Base-by-base conservation (phyloP, 1,284 basidiomycete genomes). In the Puccinia horiana region DNA sequence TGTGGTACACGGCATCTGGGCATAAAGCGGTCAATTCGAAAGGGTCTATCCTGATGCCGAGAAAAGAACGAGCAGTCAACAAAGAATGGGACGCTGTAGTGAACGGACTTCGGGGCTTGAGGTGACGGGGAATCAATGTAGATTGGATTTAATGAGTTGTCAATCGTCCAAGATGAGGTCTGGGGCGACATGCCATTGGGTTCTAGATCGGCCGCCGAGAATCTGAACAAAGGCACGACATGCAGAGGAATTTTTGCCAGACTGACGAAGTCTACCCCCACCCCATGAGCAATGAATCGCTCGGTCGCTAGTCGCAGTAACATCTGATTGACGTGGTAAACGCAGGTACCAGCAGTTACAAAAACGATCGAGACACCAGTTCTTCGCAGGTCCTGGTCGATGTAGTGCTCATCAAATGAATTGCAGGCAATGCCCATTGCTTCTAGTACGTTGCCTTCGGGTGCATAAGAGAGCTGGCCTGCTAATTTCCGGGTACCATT, bases 401-500 rank as follows among this genome's bases (percentile, higher is more conserved):
- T 92, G 86, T 96, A 98, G 87, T 98, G 95, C 35, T 93, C 93
- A 88, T 99, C 96, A 35, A 93, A 93, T 0, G 96, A 94, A 85
- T 96, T 97, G 26, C 98, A 90, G 0, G 92, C 93, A 76, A 99
- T 90, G 85, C 98, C 98, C 84, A 98, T 90, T 0, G 95, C 94
- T 87, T 99, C 96, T 11, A 99, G 90, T 40, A 99, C 89, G 63
- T 96, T 96, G 1, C 96, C 96, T 85, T 98, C 95, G 85, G 98
- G 94, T 0, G 97, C 96, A 86, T 92, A 92, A 0, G 93, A 93
- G 54, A 96, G 88, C 42, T 90, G 89, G 1, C 95, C 94, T 8
- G 94, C 91, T 26, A 94, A 89, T 35, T 92, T 91, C 23, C 91
- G 92, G 83, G 92, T 91, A 11, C 83, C 84, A 23, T 83, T 77